Evolutionary conservation across 106 monocot species (phyloP).

Genomic region (Phalaenopsis equestris): DNA sequence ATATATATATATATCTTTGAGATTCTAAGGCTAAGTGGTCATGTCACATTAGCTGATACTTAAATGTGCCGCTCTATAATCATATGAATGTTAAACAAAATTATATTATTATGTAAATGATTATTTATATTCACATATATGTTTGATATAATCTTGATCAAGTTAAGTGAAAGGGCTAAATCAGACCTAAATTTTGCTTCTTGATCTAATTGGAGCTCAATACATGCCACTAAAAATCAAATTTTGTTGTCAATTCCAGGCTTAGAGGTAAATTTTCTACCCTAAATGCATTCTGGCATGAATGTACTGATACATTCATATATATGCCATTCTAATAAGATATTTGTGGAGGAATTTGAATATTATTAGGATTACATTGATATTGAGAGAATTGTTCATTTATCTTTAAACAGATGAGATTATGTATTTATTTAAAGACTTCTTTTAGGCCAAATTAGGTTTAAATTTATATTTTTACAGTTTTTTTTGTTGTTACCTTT

Average conservation of each 20-base stretch:
- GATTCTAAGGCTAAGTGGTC: not conserved
- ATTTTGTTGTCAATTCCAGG: not conserved
- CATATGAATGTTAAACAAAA: not conserved
- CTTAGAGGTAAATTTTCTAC: not conserved
- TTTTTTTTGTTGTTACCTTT: not conserved
- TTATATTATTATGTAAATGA: not conserved
- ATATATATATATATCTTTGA: constrained; percentile 19
- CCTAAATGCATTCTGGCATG: not conserved
- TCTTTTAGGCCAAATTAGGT: not conserved
- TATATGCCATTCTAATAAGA: not conserved
- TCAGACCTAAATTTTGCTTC: not conserved
- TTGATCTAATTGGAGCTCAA: not conserved
- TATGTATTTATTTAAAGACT: not conserved
- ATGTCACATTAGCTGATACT: not conserved
- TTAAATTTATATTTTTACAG: not conserved
- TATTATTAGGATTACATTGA: not conserved
- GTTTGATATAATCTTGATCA: not conserved
- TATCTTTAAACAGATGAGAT: not conserved
- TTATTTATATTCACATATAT: not conserved
- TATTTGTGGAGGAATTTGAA: not conserved
- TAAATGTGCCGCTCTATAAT: not conserved
- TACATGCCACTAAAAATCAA: not conserved
- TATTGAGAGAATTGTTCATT: not conserved
- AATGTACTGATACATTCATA: not conserved
- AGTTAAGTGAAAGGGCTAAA: not conserved